phyloP scores from a whole-genome alignment of 1,284 basidiomycete species.

The Apiotrichum brassicae region DNA sequence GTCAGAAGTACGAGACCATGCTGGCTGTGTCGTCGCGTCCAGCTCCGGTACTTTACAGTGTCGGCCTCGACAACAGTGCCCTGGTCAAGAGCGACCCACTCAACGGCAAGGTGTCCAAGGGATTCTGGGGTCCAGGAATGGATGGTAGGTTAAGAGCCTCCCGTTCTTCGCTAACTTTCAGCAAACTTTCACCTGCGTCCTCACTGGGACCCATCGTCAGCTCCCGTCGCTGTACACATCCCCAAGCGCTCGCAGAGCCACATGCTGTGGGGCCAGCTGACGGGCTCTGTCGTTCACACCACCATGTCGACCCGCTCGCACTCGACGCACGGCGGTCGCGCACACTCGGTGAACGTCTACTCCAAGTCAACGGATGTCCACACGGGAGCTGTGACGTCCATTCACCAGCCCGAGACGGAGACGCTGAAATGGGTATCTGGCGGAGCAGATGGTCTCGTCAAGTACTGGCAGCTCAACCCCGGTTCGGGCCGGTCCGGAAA shows the following conservation, averaged over 20 bases:
- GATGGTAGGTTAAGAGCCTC: conserved; percentile 26
- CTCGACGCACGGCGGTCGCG: conserved; percentile 32
- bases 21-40: conserved; percentile 36
- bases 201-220: conserved; percentile 26
- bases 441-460: conserved; percentile 41
- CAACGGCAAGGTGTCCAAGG: conserved; percentile 41
- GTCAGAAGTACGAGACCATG: conserved; percentile 40
- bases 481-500: conserved; percentile 23
- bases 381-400: conserved; percentile 27
- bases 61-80: conserved; percentile 32
- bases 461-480: conserved; percentile 38
- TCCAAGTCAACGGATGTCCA: conserved; percentile 27
- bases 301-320: conserved; percentile 32
- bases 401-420: conserved; percentile 27
- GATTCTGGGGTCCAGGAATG: conserved; percentile 41
- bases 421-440: conserved; percentile 35
- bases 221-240: conserved; percentile 27
- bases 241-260: conserved; percentile 30
- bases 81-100: conserved; percentile 42
- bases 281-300: conserved; percentile 40
- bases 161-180: conserved; percentile 7
- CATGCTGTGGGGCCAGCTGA: conserved; percentile 39
- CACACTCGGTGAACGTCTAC: conserved; percentile 31
- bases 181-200: conserved; percentile 41
- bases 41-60: conserved; percentile 35